Percentiles rank a stretch among this genome's conserved stretches.
phyloP scores from a whole-genome alignment of 2,329 filamentous ascomycete species.

The Scorias spongiosa region DNA sequence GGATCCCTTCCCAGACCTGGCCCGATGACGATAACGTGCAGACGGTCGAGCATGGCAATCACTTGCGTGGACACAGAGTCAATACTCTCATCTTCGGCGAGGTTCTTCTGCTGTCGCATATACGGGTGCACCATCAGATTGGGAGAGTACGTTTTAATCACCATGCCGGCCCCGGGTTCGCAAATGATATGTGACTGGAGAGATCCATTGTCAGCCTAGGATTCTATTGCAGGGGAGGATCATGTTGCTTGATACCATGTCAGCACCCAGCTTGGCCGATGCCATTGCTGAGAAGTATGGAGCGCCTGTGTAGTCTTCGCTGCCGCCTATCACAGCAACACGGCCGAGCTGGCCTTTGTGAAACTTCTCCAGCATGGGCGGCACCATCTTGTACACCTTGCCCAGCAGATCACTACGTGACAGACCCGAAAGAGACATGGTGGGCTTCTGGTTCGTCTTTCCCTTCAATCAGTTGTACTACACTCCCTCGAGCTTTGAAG shows the following conservation, averaged over 20 bases:
- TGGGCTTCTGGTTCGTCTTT: neutral
- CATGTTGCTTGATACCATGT: slow-evolving; percentile 49
- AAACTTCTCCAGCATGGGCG: slow-evolving; percentile 87
- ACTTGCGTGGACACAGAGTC: slow-evolving; percentile 53
- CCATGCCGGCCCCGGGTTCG: slow-evolving; percentile 64
- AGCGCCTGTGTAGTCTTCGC: slow-evolving; percentile 89
- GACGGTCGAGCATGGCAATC: slow-evolving; percentile 63
- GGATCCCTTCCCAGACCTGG: slow-evolving; percentile 81
- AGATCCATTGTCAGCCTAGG: neutral
- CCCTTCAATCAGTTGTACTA: no score
- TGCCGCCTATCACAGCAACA: slow-evolving; percentile 86
- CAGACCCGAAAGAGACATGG: slow-evolving; percentile 3
- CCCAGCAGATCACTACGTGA: slow-evolving; percentile 59
- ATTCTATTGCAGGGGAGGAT: neutral
- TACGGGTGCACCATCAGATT: slow-evolving; percentile 98
- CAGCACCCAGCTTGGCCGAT: slow-evolving; percentile 75
- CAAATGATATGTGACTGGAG: slow-evolving; percentile 81
- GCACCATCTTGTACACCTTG: slow-evolving; percentile 79
- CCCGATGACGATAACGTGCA: slow-evolving; percentile 86
- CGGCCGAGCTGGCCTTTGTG: slow-evolving; percentile 94
- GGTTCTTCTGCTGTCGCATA: slow-evolving; percentile 61
- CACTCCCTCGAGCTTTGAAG: no score
- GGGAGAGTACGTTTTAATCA: slow-evolving; percentile 95
- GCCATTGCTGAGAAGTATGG: slow-evolving; percentile 98
- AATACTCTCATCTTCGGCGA: slow-evolving; percentile 39